Conservation (phyloP, 805 yeast species). For the Candida multigemmis region DNA sequence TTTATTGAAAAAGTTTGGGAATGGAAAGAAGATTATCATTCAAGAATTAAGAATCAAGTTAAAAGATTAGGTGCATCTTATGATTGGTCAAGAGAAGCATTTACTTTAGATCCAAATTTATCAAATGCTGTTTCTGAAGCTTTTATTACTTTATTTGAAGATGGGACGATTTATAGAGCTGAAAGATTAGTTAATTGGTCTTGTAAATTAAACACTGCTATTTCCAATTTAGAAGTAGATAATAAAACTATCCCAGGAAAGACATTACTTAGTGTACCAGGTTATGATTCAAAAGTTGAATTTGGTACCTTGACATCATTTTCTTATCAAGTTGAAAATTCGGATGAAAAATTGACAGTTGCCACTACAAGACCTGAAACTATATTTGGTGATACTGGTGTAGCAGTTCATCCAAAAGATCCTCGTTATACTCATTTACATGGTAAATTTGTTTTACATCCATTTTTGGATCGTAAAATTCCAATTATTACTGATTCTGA, state of each 20-base stretch:
- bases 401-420: conserved; percentile 96
- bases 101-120: conserved; percentile 77
- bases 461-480: conserved; percentile 73
- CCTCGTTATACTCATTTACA: conserved; percentile 88
- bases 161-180: conserved; percentile 92
- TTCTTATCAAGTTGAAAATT: conserved; percentile 79
- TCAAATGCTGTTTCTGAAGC: conserved; percentile 82
- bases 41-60: conserved; percentile 76
- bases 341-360: conserved; percentile 80
- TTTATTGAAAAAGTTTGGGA: conserved; percentile 91
- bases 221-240: conserved; percentile 93
- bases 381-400: conserved; percentile 93
- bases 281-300: conserved; percentile 82
- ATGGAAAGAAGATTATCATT: conserved; percentile 94
- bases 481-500: conserved; percentile 87
- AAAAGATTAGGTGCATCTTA: conserved; percentile 90
- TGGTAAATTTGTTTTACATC: conserved; percentile 87
- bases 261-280: conserved; percentile 78
- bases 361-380: conserved; percentile 99
- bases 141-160: conserved; percentile 85
- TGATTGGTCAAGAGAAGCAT: conserved; percentile 92
- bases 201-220: conserved; percentile 86
- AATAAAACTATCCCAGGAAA: conserved; percentile 82
- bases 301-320: conserved; percentile 96
- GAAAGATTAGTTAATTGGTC: conserved; percentile 94